Evolutionary conservation across 225 moss, liverwort and hornwort genomes (phyloP).

Genomic region (Antitrichia curtipendula): DNA sequence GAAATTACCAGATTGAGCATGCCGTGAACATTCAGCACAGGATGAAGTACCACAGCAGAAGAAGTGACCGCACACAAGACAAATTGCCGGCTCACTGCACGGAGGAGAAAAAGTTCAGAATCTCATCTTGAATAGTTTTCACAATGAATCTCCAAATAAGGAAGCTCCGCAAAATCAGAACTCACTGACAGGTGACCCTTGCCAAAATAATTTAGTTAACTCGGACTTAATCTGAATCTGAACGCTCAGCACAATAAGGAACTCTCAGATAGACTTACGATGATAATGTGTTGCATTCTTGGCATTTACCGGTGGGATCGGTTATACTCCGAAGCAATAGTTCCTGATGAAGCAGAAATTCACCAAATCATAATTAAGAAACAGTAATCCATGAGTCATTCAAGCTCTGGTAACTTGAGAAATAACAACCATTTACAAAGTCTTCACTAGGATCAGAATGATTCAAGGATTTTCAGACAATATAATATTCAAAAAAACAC

Average conservation of each 20-base stretch:
- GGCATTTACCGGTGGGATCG: neutral
- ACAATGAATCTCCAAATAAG: neutral
- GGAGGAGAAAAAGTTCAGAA: neutral
- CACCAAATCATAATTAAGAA: neutral
- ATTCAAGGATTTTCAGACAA: neutral
- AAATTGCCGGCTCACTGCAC: constrained; percentile 78
- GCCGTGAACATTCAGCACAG: constrained; percentile 71
- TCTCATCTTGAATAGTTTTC: neutral
- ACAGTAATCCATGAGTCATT: neutral
- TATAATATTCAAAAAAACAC: neutral
- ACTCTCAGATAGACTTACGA: constrained; percentile 1
- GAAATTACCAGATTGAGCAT: constrained; percentile 62
- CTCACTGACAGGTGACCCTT: neutral
- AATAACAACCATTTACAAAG: neutral
- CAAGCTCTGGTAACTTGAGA: neutral
- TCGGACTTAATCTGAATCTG: neutral
- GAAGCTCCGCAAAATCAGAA: neutral
- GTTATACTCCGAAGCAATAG: constrained; percentile 18
- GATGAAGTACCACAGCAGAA: constrained; percentile 55
- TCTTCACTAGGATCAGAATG: neutral
- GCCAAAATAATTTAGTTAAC: neutral
- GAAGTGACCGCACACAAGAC: constrained; percentile 62
- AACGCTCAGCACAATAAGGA: neutral
- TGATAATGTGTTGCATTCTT: neutral
- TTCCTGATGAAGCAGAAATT: constrained; percentile 14